Percentiles rank a stretch among this genome's conserved stretches.
Evolutionary conservation across 768 basidiomycete species (phyloP).

Genomic region (Boletus tylopilopsis): DNA sequence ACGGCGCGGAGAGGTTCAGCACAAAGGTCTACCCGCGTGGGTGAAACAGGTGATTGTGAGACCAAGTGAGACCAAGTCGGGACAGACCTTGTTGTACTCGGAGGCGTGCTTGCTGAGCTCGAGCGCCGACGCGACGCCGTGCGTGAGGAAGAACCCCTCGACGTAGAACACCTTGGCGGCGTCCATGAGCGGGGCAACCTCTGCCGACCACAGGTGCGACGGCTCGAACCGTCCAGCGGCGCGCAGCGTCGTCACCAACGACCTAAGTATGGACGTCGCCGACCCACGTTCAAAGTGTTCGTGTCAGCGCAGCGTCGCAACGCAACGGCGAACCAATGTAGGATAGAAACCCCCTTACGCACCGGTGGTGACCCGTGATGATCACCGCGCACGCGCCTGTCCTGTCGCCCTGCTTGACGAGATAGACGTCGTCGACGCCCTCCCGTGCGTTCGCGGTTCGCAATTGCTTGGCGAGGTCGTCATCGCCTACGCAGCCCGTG

Average conservation of each 20-base stretch:
- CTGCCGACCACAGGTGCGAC: slow-evolving; percentile 71
- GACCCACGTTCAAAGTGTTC: too few species aligned
- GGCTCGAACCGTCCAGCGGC: slow-evolving; percentile 87
- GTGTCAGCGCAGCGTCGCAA: neutral
- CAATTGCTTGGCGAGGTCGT: slow-evolving; percentile 87
- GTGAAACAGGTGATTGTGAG: neutral
- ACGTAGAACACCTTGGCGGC: slow-evolving; percentile 88
- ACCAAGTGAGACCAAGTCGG: too few species aligned
- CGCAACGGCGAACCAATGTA: neutral
- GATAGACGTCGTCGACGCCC: slow-evolving; percentile 84
- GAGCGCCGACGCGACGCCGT: slow-evolving; percentile 71
- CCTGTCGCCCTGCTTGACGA: slow-evolving; percentile 79
- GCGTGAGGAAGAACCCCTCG: slow-evolving; percentile 96
- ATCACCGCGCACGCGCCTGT: slow-evolving; percentile 97
- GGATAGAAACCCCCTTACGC: slow-evolving; percentile 31
- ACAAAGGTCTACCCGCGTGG: slow-evolving; percentile 61
- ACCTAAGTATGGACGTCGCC: slow-evolving; percentile 41
- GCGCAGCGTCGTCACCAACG: slow-evolving; percentile 87
- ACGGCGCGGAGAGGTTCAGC: slow-evolving; percentile 94
- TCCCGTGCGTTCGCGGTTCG: slow-evolving; percentile 88
- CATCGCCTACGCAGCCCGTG: slow-evolving; percentile 91
- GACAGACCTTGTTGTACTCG: slow-evolving; percentile 62
- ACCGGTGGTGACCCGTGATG: slow-evolving; percentile 91
- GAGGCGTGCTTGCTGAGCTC: slow-evolving; percentile 77
- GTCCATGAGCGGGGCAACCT: slow-evolving; percentile 73